Evolutionary conservation across 345 rosid genomes (phyloP).

Genomic region (Citrus cavaleriei): DNA sequence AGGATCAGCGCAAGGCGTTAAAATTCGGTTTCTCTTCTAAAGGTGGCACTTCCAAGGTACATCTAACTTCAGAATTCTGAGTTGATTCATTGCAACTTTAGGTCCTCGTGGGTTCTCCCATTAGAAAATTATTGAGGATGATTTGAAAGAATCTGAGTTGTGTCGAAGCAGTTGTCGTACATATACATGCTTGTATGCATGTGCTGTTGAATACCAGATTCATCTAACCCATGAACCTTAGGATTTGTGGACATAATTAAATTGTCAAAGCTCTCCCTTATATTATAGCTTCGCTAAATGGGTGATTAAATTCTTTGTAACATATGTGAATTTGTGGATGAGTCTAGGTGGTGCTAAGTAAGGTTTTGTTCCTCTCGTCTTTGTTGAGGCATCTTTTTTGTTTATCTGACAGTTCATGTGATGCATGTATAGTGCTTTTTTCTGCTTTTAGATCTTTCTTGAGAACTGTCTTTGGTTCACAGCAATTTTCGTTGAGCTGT

Average conservation of each 20-base stretch:
- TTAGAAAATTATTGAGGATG: background rate
- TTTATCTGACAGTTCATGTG: background rate
- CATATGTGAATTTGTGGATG: background rate
- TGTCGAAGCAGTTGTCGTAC: background rate
- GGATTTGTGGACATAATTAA: background rate
- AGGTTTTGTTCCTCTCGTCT: background rate
- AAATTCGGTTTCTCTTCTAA: constrained; percentile 93
- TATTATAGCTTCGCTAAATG: background rate
- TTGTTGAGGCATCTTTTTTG: background rate
- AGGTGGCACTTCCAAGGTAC: constrained; percentile 65
- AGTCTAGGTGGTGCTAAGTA: no score
- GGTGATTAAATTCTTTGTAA: background rate
- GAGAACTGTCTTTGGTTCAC: background rate
- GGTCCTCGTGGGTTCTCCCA: background rate
- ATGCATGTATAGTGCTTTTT: background rate
- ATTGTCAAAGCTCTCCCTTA: background rate
- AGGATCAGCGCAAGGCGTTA: constrained; percentile 71
- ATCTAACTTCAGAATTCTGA: background rate
- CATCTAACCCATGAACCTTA: background rate
- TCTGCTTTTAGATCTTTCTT: background rate
- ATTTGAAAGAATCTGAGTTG: background rate
- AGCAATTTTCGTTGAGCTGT: background rate
- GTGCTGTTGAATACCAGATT: background rate
- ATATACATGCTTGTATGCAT: background rate
- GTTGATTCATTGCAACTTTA: background rate